Base-by-base conservation (phyloP, 768 basidiomycete genomes). In the Suillus brevipes region DNA sequence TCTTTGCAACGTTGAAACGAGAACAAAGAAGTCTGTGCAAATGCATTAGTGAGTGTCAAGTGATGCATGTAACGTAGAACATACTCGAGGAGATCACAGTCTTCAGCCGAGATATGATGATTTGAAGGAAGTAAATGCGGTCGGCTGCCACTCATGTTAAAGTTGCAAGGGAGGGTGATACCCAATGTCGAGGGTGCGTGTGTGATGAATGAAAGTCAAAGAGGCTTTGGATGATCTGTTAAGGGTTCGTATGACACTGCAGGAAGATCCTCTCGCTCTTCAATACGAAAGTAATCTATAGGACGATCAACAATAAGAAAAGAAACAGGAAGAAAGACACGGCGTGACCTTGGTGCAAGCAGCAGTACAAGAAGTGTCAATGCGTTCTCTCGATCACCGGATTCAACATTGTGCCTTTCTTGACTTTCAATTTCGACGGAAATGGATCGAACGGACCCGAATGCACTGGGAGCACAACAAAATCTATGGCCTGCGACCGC, bases 401-500 rank as follows among this genome's bases (percentile, higher is more conserved):
- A n/a, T n/a, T n/a, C n/a, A 25, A 64, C 57, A 36, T 58, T 5
- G 67, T 64, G 1, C 47, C 52, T 31, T 36, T 38, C 43, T 42
- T 60, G 18, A 42, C 40, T 20, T 59, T 20, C 58, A 28, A 20
- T 4, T 40, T 49, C 20, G 38, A 43, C 18, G 59, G 52, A 20
- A 47, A 13, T 50, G 65, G 56, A 1, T 67, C 62, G 36, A 38
- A 25, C 14, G 67, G 47, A 2, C 75, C 73, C 1, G 82, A 83
- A 59, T 95, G 81, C 12, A 78, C 79, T 0, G 84, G 79, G 74
- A 94, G 87, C 0, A 90, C 84, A 28, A 98, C 75, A 53, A 97
- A 72, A 5, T 89, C 83, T n/a, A 94, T 78, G 0, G 91, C 91
- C 67, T 95, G 85, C 0, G 71, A 69, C 6, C 87, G 80, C 4